phyloP scores from a whole-genome alignment of 345 rosid genomes.

The Tarenaya hassleriana region DNA sequence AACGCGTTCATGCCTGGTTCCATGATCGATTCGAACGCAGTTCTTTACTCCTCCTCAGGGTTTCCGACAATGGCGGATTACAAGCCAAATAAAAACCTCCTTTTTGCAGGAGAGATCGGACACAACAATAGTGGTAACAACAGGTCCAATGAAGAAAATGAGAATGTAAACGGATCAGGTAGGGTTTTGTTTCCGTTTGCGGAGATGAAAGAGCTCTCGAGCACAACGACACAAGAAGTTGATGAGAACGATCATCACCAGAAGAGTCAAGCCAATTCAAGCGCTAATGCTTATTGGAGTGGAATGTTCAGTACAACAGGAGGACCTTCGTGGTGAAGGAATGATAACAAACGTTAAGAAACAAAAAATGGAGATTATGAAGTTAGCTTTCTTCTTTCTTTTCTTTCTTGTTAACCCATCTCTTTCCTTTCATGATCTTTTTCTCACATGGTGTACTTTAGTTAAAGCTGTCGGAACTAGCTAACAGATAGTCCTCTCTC shows the following conservation, averaged over 20 bases:
- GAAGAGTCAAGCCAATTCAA: constrained; percentile 28
- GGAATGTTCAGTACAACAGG: constrained; percentile 34
- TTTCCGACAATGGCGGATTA: constrained; percentile 33
- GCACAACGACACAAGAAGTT: constrained; percentile 30
- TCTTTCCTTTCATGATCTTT: constrained; percentile 24
- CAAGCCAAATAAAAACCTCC: constrained; percentile 24
- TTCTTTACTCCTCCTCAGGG: constrained; percentile 31
- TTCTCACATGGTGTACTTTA: constrained; percentile 31
- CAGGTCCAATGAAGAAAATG: constrained; percentile 17
- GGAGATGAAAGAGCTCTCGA: constrained; percentile 31
- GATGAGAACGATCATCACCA: constrained; percentile 33
- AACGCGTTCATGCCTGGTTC: constrained; percentile 27
- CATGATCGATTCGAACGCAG: constrained; percentile 27
- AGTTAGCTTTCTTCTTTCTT: constrained; percentile 25
- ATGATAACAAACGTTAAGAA: constrained; percentile 20
- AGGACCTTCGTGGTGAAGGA: constrained; percentile 35
- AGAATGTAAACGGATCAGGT: constrained; percentile 11
- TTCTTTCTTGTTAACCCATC: too few relatives aligned
- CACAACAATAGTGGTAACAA: constrained; percentile 16
- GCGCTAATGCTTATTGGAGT: constrained; percentile 33
- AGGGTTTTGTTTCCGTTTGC: constrained; percentile 30
- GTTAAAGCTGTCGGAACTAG: constrained; percentile 35
- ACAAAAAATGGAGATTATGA: constrained; percentile 22
- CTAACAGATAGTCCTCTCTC: constrained; percentile 27
- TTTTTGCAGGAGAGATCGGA: constrained; percentile 24